Conservation (phyloP, 192 early-diverging fungal species). For the Backusella tuberculispora region DNA sequence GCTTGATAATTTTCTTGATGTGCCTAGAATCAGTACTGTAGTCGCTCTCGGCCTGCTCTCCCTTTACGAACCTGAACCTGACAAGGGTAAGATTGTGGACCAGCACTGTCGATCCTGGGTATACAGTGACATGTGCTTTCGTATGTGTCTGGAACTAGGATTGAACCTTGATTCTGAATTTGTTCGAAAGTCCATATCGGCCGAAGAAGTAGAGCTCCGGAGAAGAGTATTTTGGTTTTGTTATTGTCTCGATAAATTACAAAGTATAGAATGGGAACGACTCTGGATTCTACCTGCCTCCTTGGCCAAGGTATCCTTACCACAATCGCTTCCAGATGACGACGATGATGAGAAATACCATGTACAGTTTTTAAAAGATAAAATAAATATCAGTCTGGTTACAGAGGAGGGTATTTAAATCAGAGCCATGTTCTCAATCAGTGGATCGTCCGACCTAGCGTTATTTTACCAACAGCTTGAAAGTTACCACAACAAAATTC, state of each 20-base stretch:
- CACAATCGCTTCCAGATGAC: not conserved
- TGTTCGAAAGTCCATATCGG: not conserved
- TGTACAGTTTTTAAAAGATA: no score
- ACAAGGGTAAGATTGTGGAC: not conserved
- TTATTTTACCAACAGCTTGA: not conserved
- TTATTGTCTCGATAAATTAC: slow-evolving; percentile 35
- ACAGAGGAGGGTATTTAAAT: not conserved
- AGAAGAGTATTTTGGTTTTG: slow-evolving; percentile 34
- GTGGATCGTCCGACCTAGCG: not conserved
- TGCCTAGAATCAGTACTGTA: slow-evolving; percentile 31
- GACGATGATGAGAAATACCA: slow-evolving; percentile 1
- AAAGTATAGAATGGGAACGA: slow-evolving; percentile 21
- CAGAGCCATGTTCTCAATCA: not conserved
- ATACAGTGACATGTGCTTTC: slow-evolving; percentile 24
- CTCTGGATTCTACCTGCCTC: slow-evolving; percentile 24
- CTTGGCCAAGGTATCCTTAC: not conserved
- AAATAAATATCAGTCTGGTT: no score
- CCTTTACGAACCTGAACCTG: slow-evolving; percentile 21
- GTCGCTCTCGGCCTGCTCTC: slow-evolving; percentile 26
- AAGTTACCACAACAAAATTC: not conserved
- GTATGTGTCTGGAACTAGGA: slow-evolving; percentile 33
- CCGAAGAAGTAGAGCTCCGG: slow-evolving; percentile 26
- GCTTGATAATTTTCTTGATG: slow-evolving; percentile 33
- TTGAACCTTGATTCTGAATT: slow-evolving; percentile 13
- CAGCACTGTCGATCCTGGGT: slow-evolving; percentile 24